Percentiles rank a stretch among this genome's conserved stretches.
These are phyloP conservation scores for Eutrema yunnanense DNA, from an alignment of 345 rosid genomes.

Conservation along the genomic window DNA sequence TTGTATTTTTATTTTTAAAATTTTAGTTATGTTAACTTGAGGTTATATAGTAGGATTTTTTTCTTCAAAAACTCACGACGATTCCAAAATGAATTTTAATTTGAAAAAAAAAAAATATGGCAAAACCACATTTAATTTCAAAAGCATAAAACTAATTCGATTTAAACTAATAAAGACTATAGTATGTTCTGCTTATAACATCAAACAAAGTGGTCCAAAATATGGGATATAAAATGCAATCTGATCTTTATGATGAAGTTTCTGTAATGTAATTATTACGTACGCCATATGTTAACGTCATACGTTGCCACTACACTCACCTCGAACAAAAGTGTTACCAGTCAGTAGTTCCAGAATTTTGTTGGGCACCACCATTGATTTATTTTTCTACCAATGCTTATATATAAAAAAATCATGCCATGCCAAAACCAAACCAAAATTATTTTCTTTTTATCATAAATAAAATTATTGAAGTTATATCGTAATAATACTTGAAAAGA, in stretches of 20 bases:
- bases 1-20: no score
- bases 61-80: no score
- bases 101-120: neutral
- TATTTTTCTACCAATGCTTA: neutral
- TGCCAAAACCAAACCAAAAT: neutral
- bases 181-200: neutral
- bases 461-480: neutral
- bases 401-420: neutral
- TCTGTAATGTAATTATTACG: neutral
- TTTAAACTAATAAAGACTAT: neutral
- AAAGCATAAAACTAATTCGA: neutral
- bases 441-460: neutral
- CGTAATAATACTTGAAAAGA: neutral
- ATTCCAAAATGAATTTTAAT: neutral
- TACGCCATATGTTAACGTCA: conserved; percentile 24
- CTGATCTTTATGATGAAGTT: neutral
- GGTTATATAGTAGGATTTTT: neutral
- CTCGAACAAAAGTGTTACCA: conserved; percentile 4
- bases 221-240: conserved; percentile 13
- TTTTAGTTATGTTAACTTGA: neutral
- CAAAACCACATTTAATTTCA: neutral
- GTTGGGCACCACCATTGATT: conserved; percentile 2
- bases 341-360: conserved; percentile 10
- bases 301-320: conserved; percentile 21
- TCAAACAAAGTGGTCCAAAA: conserved; percentile 6